Conservation (phyloP, 192 early-diverging fungal genomes). For the Chytriomyces confervae region DNA sequence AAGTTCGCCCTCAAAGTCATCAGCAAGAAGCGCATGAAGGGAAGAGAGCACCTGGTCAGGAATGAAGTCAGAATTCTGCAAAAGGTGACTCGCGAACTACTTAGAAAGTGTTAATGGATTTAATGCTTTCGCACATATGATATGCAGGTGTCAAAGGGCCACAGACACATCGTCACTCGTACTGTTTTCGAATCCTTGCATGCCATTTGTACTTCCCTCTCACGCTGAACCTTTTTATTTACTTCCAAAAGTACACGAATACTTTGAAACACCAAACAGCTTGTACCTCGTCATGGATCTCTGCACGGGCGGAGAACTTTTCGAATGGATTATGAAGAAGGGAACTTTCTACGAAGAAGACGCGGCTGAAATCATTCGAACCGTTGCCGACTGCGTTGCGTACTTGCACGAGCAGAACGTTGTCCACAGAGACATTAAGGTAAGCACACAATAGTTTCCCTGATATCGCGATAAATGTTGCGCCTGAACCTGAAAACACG, state of each 20-base stretch:
- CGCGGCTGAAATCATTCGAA: conserved; percentile 79
- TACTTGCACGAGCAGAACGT: conserved; percentile 88
- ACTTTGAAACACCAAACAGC: conserved; percentile 33
- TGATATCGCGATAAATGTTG: too few species aligned
- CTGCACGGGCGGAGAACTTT: conserved; percentile 47
- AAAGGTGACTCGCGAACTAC: conserved; percentile 29
- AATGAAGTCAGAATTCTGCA: conserved; percentile 90
- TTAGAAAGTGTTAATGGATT: too few species aligned
- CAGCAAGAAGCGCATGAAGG: conserved; percentile 79
- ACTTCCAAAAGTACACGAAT: conserved; percentile 8
- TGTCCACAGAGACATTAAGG: conserved; percentile 69
- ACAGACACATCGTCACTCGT: conserved; percentile 87
- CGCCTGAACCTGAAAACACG: too few species aligned
- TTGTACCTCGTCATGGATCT: conserved; percentile 57
- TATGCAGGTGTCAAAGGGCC: conserved; percentile 62
- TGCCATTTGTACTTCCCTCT: too few species aligned
- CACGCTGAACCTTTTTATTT: too few species aligned
- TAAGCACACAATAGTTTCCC: too few species aligned
- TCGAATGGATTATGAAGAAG: conserved; percentile 46
- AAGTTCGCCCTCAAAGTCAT: conserved; percentile 92
- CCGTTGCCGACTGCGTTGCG: conserved; percentile 75
- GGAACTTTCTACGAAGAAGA: conserved; percentile 37
- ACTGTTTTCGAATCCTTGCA: too few species aligned
- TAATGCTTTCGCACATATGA: too few species aligned
- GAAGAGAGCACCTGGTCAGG: conserved; percentile 84